Conservation (phyloP, 352 stramenopile species). For the Phytopythium montanum region DNA sequence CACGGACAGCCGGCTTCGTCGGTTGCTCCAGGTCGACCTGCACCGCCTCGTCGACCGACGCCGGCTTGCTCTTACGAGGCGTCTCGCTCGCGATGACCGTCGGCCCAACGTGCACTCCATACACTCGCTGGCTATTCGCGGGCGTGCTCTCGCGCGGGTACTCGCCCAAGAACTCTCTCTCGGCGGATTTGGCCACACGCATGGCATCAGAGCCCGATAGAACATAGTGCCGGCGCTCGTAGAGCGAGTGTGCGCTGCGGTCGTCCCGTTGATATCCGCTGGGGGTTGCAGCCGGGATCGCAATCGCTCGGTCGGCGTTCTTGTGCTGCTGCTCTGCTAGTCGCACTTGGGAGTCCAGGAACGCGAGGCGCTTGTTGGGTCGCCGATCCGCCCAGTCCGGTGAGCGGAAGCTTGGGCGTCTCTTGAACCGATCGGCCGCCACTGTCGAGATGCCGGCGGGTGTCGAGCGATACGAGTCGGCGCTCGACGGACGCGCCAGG, state of each 20-base stretch:
- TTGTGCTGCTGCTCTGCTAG: conserved; percentile 1
- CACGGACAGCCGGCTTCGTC: conserved; percentile 17
- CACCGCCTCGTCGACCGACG: neutral
- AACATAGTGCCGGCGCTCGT: conserved; percentile 10
- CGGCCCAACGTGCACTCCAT: neutral
- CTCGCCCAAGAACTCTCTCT: conserved; percentile 27
- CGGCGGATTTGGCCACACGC: conserved; percentile 28
- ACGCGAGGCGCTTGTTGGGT: conserved; percentile 7
- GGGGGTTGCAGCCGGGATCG: no score
- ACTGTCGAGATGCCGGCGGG: conserved; percentile 26
- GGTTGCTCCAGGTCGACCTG: conserved; percentile 2
- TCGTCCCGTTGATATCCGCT: neutral
- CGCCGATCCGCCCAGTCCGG: conserved; percentile 1
- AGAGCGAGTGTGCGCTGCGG: neutral
- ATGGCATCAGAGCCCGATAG: conserved; percentile 30
- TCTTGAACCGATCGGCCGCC: conserved; percentile 20
- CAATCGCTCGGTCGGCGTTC: neutral
- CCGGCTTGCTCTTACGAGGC: neutral
- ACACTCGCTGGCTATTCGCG: neutral
- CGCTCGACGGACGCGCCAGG: conserved; percentile 2
- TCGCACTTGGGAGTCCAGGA: conserved; percentile 6
- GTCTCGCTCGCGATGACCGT: neutral
- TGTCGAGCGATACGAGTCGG: conserved; percentile 3
- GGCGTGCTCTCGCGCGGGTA: conserved; percentile 12
- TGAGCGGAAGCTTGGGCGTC: conserved; percentile 2